Evolutionary conservation across 164 flowering plant species (phyloP).

Genomic region (Taxillus chinensis): DNA sequence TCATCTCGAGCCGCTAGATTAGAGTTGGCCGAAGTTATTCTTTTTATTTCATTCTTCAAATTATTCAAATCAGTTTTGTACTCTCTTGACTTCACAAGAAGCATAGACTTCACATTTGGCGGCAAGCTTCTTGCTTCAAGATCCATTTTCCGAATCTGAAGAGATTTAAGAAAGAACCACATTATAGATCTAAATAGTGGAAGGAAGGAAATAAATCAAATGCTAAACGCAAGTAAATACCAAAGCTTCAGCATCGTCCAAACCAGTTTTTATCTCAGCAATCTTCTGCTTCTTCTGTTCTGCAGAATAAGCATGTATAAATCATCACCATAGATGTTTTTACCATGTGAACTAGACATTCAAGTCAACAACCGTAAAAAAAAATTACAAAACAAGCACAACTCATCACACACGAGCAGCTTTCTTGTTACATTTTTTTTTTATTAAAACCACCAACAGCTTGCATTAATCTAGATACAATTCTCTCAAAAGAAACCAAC

Average conservation of each 20-base stretch:
- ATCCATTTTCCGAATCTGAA: constrained; percentile 34
- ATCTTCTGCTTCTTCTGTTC: constrained; percentile 33
- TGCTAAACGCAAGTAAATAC: constrained; percentile 9
- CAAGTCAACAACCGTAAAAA: too few relatives aligned
- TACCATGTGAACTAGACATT: too few relatives aligned
- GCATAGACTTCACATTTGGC: constrained; percentile 19
- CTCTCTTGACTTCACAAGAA: constrained; percentile 30
- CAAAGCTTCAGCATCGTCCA: constrained; percentile 31
- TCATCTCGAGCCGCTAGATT: constrained; percentile 24
- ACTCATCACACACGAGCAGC: too few relatives aligned
- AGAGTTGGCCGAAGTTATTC: constrained; percentile 18
- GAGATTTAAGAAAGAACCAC: background rate
- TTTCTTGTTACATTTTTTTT: too few relatives aligned
- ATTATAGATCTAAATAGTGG: background rate
- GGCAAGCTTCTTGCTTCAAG: constrained; percentile 30
- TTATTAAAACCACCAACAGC: too few relatives aligned
- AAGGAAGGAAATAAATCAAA: background rate
- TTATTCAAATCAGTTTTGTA: constrained; percentile 28
- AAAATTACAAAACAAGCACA: too few relatives aligned
- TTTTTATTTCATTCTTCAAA: constrained; percentile 22
- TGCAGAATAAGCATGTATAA: constrained; percentile 11
- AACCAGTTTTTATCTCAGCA: constrained; percentile 21
- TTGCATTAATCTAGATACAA: too few relatives aligned
- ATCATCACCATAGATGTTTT: background rate
- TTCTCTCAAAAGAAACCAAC: too few relatives aligned